These are phyloP conservation scores for Cadophora sp. DNA, from an alignment of 2,329 filamentous ascomycete genomes.

Conservation along the genomic window DNA sequence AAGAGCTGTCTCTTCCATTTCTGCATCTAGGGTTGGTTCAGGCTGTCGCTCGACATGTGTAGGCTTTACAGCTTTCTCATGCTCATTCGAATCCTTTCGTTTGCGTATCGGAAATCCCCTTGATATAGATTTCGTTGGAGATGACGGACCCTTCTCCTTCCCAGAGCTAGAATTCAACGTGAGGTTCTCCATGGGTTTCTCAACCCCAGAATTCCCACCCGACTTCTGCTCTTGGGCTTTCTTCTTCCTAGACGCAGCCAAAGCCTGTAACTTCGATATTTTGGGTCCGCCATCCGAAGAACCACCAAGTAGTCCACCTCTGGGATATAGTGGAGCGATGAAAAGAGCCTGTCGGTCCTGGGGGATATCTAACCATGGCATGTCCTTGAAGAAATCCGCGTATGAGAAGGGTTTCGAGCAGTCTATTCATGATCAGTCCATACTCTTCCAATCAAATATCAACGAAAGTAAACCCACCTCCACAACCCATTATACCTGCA, in stretches of 20 bases:
- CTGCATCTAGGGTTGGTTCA: slow-evolving; percentile 17
- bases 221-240: slow-evolving; percentile 71
- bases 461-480: slow-evolving; percentile 41
- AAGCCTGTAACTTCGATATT: slow-evolving; percentile 87
- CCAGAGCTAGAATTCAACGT: slow-evolving; percentile 20
- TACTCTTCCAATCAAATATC: slow-evolving; percentile 7
- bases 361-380: slow-evolving; percentile 83
- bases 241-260: slow-evolving; percentile 86
- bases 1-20: slow-evolving; percentile 30
- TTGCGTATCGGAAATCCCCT: slow-evolving; percentile 44
- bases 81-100: slow-evolving; percentile 44
- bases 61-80: slow-evolving; percentile 39
- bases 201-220: slow-evolving; percentile 31
- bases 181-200: slow-evolving; percentile 40
- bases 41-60: slow-evolving; percentile 17
- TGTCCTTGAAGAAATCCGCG: slow-evolving; percentile 77
- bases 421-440: slow-evolving; percentile 17
- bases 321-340: slow-evolving; percentile 62
- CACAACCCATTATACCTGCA: slow-evolving; percentile 10
- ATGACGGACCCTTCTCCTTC: slow-evolving; percentile 5
- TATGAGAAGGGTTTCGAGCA: slow-evolving; percentile 50
- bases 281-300: slow-evolving; percentile 69
- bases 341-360: slow-evolving; percentile 69
- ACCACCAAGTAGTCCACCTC: slow-evolving; percentile 80
- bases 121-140: slow-evolving; percentile 7